Evolutionary conservation across 148 eudicot genomes (phyloP), one percentile per base, ranked within the genome.

Genomic region (Mesembryanthemum crystallinum): DNA sequence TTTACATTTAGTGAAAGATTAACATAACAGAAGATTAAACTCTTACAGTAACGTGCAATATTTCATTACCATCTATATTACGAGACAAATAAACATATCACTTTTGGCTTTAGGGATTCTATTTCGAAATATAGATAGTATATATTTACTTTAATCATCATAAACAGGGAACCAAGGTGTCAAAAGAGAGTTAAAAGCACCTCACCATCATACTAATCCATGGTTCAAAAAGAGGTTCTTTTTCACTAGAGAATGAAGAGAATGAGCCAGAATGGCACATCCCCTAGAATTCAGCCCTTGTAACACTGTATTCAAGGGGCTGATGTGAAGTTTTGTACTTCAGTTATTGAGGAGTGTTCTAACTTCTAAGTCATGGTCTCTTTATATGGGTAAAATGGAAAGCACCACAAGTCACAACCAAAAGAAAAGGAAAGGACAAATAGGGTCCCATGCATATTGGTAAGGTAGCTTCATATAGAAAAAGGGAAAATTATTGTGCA

Each of bases 241-340:
- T 42, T 58, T 58, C 0, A 12, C 21, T 57, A 64, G 61, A 42
- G 57, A 67, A 43, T 42, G 51, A 67, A 35, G 25, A 61, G 24
- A 42, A 69, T 63, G 60, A 28, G 66, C 64, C 43, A 79, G 45
- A 7, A 39, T 69, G 14, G 25, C 63, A 67, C 7, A 69, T 27
- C 70, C 62, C 82, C 78, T 74, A 69, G 42, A 80, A 69, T 74
- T 79, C 78, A 79, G 54, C 74, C 45, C 27, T 13, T 35, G 49
- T 45, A 45, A 47, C 55, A 68, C 33, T 61, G 71, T 52, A 72
- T 37, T 58, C 66, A 37, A 64, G 49, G 15, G 66, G 33, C 30
- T 37, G 75, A 72, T 72, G 52, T 28, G 57, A 27, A 68, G 52
- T 29, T 47, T 29, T 45, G 79, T 68, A 59, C 58, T 67, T 39